Base-by-base conservation (phyloP, 2,329 filamentous ascomycete genomes). In the Colletotrichum sojae region DNA sequence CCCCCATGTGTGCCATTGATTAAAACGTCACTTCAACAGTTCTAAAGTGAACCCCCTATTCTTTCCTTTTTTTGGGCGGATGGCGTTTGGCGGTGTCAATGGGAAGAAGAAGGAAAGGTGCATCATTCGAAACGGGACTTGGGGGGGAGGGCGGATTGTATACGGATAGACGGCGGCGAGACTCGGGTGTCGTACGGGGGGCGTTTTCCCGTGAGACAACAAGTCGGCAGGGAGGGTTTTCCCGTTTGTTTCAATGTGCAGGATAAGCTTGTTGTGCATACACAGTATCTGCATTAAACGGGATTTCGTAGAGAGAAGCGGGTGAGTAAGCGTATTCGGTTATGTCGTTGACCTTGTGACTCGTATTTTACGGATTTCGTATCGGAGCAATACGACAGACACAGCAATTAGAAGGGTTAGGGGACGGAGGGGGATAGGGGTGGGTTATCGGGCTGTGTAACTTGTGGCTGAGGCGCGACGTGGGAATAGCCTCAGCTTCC, bases 401-500 rank as follows among this genome's bases (percentile, higher is more conserved):
- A 8, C 6, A 36, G 10, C 31, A 8, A 2, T 8, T 36, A 3
- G 6, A n/a, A n/a, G 46, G 46, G 12, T 15, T 10, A 13, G 39
- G 43, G 18, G 18, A 25, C 22, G 40, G 18, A 22, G 15, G 27
- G 27, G 27, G 9, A n/a, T 36, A n/a, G 31, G n/a, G 45, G 13
- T 18, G 9, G 25, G 16, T 12, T 22, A 57, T 27, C 40, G 54
- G 22, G 10, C 8, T 36, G 31, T 54, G 66, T 56, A 51, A 43
- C 55, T 9, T 54, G 66, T 60, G 55, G 49, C 55, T 66, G 49
- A 36, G 48, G 10, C 27, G 49, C n/a, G 31, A 36, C 10, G 40
- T 46, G 62, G 62, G 62, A 69, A 69, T 66, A 69, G 62, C 66
- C 55, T 69, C 66, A 60, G 49, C 27, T 31, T 6, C 5, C 2